These are phyloP conservation scores for Wickerhamiella musiphila DNA, from an alignment of 805 yeast genomes.

Conservation along the genomic window DNA sequence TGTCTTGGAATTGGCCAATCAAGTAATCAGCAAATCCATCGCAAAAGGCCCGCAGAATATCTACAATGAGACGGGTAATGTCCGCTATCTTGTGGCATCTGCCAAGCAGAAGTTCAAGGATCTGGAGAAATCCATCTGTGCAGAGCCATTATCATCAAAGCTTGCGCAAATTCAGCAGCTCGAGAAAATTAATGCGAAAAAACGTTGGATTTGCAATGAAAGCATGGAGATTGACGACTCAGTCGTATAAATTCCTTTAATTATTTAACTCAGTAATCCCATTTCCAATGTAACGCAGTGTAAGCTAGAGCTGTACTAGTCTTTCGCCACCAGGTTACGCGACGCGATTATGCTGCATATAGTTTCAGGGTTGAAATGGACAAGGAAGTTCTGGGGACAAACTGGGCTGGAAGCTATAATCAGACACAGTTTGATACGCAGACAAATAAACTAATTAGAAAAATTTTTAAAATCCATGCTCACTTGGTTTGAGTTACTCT, in stretches of 20 bases:
- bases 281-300: no score
- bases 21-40: constrained; percentile 10
- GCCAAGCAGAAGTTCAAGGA: constrained; percentile 9
- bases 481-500: no score
- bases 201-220: constrained; percentile 7
- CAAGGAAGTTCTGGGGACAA: no score
- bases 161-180: constrained; percentile 8
- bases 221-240: neutral
- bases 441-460: no score
- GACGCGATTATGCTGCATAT: no score
- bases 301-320: no score
- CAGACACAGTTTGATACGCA: no score
- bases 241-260: neutral
- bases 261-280: no score
- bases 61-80: constrained; percentile 17
- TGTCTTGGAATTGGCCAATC: constrained; percentile 13
- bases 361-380: no score
- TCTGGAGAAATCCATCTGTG: constrained; percentile 10
- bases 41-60: constrained; percentile 15
- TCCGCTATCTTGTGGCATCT: constrained; percentile 13
- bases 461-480: no score
- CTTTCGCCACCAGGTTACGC: no score
- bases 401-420: no score
- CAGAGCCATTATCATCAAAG: constrained; percentile 5
- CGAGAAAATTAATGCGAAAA: constrained; percentile 9